Evolutionary conservation across 83 land plant genomes (phyloP), one percentile per base, ranked within the genome.

Genomic region (Diphasiastrum complanatum): DNA sequence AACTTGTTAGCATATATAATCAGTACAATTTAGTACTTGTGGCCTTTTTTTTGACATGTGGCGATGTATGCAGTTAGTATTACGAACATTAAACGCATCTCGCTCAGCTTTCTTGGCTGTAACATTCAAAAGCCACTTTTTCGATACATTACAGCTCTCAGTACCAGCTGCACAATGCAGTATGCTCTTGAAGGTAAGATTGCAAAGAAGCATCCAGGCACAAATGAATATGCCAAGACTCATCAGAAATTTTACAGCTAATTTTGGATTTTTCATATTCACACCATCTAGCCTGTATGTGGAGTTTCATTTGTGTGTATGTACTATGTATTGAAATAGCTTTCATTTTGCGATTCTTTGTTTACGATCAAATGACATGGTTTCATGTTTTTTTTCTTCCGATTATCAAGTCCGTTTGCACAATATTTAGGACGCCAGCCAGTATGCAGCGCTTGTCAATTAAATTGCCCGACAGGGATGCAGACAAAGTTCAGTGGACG

Each of bases 81-180:
- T 91, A 47, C 83, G 85, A 38, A 80, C 97, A 1, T 78, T 91
- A 40, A 91, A 91, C 69, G 68, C 97, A 14, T 82, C 97, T 16
- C 79, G 97, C 61, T 86, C 97, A 20, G 89, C 93, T 5, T 91
- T 79, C 60, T 70, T 84, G 41, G 71, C 83, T 5, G 66, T 84
- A n/a, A 72, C 84, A 35, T 78, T 91, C 62, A 76, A 72, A 60
- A 56, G 84, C 25, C 78, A 73, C 30, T 84, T 84, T 63, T 88
- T 93, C 66, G 98, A 93, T 57, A 43, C 64, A n/a, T 85, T 69
- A 55, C 64, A 66, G 14, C 33, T 85, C 43, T 65, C 78, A 43
- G 70, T 75, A 6, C 52, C 74, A 27, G 72, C 65, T 47, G 79
- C 78, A 41, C 79, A 81, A 58, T 93, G 86, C 70, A 81, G 96